Conservation (phyloP, 1,284 basidiomycete species). For the Tranzscheliella williamsii region DNA sequence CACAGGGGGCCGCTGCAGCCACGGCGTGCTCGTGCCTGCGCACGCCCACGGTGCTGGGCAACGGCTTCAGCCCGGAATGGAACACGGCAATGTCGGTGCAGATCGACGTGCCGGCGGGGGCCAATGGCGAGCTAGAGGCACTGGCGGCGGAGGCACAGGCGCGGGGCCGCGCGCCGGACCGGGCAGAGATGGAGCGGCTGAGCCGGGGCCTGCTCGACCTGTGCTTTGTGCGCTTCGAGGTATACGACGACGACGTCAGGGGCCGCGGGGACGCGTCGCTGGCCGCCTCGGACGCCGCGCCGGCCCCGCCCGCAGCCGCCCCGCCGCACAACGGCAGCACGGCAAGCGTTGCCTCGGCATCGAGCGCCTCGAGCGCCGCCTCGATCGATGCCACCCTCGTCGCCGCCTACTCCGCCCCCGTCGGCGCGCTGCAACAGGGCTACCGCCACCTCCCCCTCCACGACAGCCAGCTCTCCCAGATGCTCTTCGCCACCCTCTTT, state of each 20-base stretch:
- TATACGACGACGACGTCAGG: slow-evolving; percentile 41
- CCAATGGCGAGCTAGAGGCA: slow-evolving; percentile 12
- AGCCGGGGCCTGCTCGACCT: slow-evolving; percentile 56
- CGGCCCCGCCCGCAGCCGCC: background rate
- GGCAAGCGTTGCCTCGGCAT: background rate
- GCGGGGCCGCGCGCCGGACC: background rate
- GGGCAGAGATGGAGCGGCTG: slow-evolving; percentile 11
- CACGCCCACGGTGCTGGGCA: slow-evolving; percentile 41
- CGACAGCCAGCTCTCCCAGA: slow-evolving; percentile 51
- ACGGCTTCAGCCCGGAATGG: slow-evolving; percentile 58
- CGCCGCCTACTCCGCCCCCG: slow-evolving; percentile 28
- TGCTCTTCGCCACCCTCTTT: slow-evolving; percentile 56
- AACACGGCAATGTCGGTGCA: slow-evolving; percentile 37
- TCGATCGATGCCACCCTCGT: slow-evolving; percentile 38
- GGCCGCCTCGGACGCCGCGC: background rate
- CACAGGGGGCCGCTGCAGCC: too few species aligned
- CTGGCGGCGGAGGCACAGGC: slow-evolving; percentile 6
- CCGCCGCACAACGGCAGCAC: background rate
- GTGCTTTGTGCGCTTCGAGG: slow-evolving; percentile 56
- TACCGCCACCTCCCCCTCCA: slow-evolving; percentile 56
- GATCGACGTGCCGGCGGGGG: slow-evolving; percentile 49
- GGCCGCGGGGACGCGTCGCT: background rate
- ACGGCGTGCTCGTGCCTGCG: too few species aligned
- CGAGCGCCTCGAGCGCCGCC: slow-evolving; percentile 3
- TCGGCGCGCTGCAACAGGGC: slow-evolving; percentile 45